phyloP scores from a whole-genome alignment of 306 rosid genomes.

The Quercus bicolor region DNA sequence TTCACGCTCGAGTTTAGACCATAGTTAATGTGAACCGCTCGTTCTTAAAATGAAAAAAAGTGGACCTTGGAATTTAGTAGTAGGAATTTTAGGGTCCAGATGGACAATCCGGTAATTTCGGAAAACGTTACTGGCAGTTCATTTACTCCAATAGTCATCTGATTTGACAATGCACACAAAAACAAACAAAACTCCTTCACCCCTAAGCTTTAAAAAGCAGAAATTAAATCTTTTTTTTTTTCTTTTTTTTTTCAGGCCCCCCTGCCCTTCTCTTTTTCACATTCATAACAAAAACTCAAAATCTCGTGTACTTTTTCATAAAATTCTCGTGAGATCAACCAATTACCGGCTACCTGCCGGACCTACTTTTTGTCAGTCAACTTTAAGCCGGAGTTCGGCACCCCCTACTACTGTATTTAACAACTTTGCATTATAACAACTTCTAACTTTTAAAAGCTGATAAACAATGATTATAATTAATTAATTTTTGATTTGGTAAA shows the following conservation, averaged over 20 bases:
- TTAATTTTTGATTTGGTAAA: not conserved
- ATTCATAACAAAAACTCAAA: constrained; percentile 6
- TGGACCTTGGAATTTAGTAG: not conserved
- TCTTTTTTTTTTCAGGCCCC: not conserved
- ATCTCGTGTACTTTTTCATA: constrained; percentile 30
- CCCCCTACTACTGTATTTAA: constrained; percentile 20
- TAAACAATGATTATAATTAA: not conserved
- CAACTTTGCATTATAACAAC: constrained; percentile 6
- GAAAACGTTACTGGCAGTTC: constrained; percentile 12
- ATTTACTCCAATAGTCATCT: constrained; percentile 13
- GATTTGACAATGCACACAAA: constrained; percentile 7
- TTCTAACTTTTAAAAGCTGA: not conserved
- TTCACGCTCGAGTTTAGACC: too few relatives aligned
- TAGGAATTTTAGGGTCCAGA: not conserved
- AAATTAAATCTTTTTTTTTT: not conserved
- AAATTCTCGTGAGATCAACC: constrained; percentile 29
- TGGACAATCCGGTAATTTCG: constrained; percentile 22
- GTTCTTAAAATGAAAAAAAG: not conserved
- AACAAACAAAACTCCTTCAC: constrained; percentile 1
- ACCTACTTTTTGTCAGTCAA: constrained; percentile 27
- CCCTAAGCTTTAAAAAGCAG: not conserved
- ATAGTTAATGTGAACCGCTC: too few relatives aligned
- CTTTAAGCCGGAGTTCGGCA: constrained; percentile 21
- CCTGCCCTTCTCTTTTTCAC: not conserved
- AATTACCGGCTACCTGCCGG: not conserved